These are phyloP conservation scores for Asterella californica DNA, from an alignment of 225 moss, liverwort and hornwort species.

Conservation along the genomic window DNA sequence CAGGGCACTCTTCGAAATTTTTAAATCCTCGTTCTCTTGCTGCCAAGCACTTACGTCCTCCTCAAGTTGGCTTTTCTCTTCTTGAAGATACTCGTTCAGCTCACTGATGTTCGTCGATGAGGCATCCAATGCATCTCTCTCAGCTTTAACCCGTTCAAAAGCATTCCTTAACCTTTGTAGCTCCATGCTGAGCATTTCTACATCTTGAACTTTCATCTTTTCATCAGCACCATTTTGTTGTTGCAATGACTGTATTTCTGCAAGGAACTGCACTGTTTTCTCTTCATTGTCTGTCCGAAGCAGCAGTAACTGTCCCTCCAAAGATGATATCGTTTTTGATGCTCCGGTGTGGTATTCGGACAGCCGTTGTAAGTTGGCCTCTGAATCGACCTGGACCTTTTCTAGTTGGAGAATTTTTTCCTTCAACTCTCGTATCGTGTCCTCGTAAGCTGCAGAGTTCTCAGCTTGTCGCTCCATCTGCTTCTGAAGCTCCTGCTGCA, in stretches of 20 bases:
- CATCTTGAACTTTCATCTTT: constrained; percentile 45
- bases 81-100: constrained; percentile 37
- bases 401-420: constrained; percentile 50
- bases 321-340: constrained; percentile 53
- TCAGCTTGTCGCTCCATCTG: constrained; percentile 49
- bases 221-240: constrained; percentile 57
- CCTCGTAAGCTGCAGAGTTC: constrained; percentile 41
- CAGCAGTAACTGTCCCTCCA: constrained; percentile 63
- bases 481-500: constrained; percentile 53
- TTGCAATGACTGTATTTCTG: constrained; percentile 54
- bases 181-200: constrained; percentile 43
- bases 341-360: constrained; percentile 55
- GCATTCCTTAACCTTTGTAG: constrained; percentile 30
- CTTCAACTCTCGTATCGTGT: constrained; percentile 48
- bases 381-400: constrained; percentile 48
- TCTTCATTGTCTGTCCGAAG: constrained; percentile 65
- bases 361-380: constrained; percentile 57
- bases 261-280: constrained; percentile 54
- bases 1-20: constrained; percentile 28
- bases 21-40: constrained; percentile 45
- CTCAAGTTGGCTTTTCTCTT: constrained; percentile 38
- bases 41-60: constrained; percentile 41
- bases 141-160: constrained; percentile 27
- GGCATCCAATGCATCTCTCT: constrained; percentile 39
- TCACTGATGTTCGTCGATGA: constrained; percentile 31